Conservation (phyloP, 73 alveolate genomes). For the Stentor coeruleus region DNA sequence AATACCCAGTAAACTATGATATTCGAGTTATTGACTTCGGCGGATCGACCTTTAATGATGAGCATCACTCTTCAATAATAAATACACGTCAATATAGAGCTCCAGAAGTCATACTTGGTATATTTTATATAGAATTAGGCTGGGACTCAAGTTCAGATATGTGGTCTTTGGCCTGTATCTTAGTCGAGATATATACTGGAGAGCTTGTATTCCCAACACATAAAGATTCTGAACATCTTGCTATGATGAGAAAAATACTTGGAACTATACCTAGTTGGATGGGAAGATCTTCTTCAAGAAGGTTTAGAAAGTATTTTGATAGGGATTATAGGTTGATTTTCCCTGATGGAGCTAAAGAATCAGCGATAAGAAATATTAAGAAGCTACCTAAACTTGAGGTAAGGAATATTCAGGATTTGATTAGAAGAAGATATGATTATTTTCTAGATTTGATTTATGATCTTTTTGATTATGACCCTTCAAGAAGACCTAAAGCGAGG, state of each 20-base stretch:
- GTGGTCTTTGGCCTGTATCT: slow-evolving; percentile 96
- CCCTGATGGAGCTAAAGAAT: background rate
- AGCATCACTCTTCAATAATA: slow-evolving; percentile 77
- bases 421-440: background rate
- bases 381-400: background rate
- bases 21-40: slow-evolving; percentile 90
- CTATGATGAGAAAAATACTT: slow-evolving; percentile 83
- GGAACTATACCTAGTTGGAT: slow-evolving; percentile 93
- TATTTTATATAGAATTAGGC: slow-evolving; percentile 47
- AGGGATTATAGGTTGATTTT: background rate
- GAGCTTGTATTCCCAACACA: slow-evolving; percentile 91
- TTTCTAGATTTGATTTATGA: slow-evolving; percentile 4
- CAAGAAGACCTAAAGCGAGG: background rate
- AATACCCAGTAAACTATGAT: background rate
- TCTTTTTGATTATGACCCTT: background rate
- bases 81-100: slow-evolving; percentile 96
- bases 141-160: slow-evolving; percentile 89
- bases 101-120: slow-evolving; percentile 92
- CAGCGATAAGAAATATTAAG: background rate
- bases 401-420: background rate
- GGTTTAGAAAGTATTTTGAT: slow-evolving; percentile 12
- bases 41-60: slow-evolving; percentile 78
- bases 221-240: slow-evolving; percentile 88
- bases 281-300: slow-evolving; percentile 46
- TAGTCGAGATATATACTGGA: slow-evolving; percentile 94